These are phyloP conservation scores for Didymella arachidicola DNA, from an alignment of 2,329 filamentous ascomycete genomes.

Conservation along the genomic window DNA sequence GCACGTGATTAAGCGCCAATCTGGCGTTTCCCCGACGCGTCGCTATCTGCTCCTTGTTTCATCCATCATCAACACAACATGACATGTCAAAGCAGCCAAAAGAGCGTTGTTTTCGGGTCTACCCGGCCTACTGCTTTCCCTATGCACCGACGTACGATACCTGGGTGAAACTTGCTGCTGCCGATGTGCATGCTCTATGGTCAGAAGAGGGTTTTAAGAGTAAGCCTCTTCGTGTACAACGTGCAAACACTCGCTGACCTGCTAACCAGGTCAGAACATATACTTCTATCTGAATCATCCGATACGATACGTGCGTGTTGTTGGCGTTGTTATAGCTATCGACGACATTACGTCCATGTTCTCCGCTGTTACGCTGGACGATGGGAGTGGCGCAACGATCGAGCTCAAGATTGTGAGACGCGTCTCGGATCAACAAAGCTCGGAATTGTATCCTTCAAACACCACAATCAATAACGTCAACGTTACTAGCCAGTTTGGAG, in stretches of 20 bases:
- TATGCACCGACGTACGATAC: constrained; percentile 67
- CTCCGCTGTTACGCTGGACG: constrained; percentile 64
- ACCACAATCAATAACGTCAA: constrained; percentile 51
- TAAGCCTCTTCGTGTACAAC: constrained; percentile 31
- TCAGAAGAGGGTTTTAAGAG: constrained; percentile 61
- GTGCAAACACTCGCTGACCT: constrained; percentile 1
- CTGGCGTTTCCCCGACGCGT: constrained; percentile 31
- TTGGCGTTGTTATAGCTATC: constrained; percentile 56
- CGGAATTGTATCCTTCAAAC: constrained; percentile 41
- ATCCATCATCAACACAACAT: constrained; percentile 36
- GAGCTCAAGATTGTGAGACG: constrained; percentile 61
- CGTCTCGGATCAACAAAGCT: constrained; percentile 34
- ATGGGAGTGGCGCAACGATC: constrained; percentile 66
- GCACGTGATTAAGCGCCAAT: constrained; percentile 16
- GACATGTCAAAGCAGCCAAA: constrained; percentile 40
- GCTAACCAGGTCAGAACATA: constrained; percentile 58
- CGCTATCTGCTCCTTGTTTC: constrained; percentile 13
- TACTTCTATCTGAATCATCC: constrained; percentile 65
- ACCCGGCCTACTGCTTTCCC: constrained; percentile 67
- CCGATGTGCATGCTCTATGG: constrained; percentile 63
- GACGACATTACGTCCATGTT: constrained; percentile 51
- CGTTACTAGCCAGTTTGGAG: constrained; percentile 47
- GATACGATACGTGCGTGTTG: constrained; percentile 57
- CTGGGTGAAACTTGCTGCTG: constrained; percentile 68
- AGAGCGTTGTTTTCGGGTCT: constrained; percentile 50